These are phyloP conservation scores for Gracilaria caudata DNA, from an alignment of 23 red algal species.

Conservation along the genomic window DNA sequence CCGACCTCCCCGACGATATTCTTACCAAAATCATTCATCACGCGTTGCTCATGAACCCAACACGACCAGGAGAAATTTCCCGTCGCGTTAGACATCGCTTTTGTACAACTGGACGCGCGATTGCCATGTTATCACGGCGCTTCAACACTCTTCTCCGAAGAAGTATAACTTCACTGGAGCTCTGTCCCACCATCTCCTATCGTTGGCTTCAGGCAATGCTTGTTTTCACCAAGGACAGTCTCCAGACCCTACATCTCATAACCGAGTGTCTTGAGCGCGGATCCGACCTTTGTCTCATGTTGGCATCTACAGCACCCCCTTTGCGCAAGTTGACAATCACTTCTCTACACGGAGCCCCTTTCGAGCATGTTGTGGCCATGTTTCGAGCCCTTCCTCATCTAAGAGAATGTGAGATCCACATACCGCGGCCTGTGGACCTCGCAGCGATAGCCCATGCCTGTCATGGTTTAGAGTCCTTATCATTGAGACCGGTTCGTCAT, in stretches of 20 bases:
- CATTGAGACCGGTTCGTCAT: slow-evolving; percentile 18
- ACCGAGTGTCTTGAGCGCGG: slow-evolving; percentile 9
- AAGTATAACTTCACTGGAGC: slow-evolving; percentile 36
- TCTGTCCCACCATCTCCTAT: not conserved
- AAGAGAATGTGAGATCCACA: slow-evolving; percentile 39
- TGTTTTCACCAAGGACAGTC: slow-evolving; percentile 52
- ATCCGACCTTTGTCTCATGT: slow-evolving; percentile 35
- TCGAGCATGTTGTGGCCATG: slow-evolving; percentile 69
- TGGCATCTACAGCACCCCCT: slow-evolving; percentile 43
- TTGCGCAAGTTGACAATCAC: slow-evolving; percentile 48
- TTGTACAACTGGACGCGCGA: slow-evolving; percentile 6
- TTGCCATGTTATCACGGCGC: slow-evolving; percentile 46
- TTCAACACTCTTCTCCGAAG: slow-evolving; percentile 51
- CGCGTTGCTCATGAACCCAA: slow-evolving; percentile 30
- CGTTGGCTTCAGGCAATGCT: slow-evolving; percentile 50
- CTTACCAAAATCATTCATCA: slow-evolving; percentile 51
- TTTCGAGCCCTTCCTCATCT: slow-evolving; percentile 46
- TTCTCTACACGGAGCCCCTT: slow-evolving; percentile 30
- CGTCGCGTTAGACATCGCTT: slow-evolving; percentile 45
- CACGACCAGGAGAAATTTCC: slow-evolving; percentile 37
- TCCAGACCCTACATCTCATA: slow-evolving; percentile 22
- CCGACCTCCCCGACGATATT: slow-evolving; percentile 61
- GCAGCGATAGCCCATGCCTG: slow-evolving; percentile 56
- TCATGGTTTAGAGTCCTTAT: slow-evolving; percentile 29
- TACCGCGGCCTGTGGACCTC: slow-evolving; percentile 58